Evolutionary conservation across 768 basidiomycete species (phyloP).

Genomic region (Roridomyces roridus): DNA sequence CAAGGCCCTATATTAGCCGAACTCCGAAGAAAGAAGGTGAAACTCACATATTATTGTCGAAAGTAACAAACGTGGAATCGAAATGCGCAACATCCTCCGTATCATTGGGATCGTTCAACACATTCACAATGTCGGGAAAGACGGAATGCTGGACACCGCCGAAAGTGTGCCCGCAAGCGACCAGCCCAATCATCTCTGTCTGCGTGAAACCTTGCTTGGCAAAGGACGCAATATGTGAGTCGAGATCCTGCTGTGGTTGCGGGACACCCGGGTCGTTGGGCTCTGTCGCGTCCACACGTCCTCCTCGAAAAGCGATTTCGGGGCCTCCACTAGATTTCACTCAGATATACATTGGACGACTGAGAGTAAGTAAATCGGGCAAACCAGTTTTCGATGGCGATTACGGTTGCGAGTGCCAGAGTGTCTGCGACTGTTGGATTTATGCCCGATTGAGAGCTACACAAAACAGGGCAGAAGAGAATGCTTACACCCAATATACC

Average conservation of each 20-base stretch:
- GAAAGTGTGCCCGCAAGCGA: not conserved
- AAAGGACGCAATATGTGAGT: not conserved
- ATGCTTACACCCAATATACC: too few relatives aligned
- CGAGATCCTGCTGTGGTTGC: not conserved
- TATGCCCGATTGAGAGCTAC: too few relatives aligned
- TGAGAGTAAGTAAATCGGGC: not conserved
- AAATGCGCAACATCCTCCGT: conserved; percentile 4
- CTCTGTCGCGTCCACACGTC: not conserved
- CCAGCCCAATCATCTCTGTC: conserved; percentile 6
- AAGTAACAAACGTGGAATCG: conserved; percentile 3
- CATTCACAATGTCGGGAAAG: conserved; percentile 1
- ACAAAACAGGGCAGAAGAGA: too few relatives aligned
- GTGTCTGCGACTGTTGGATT: not conserved
- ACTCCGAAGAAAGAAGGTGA: too few relatives aligned
- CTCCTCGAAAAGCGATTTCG: not conserved
- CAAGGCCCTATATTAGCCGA: not conserved
- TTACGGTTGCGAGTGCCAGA: not conserved
- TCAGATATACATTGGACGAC: too few relatives aligned
- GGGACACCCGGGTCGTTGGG: not conserved
- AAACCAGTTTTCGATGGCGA: conserved; percentile 1
- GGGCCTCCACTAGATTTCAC: conserved; percentile 7
- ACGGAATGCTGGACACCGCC: conserved; percentile 2
- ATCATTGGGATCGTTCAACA: not conserved
- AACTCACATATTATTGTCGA: conserved; percentile 10
- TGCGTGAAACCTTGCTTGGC: not conserved